phyloP scores from a whole-genome alignment of 441 rosid species.

The Gossypium davidsonii region DNA sequence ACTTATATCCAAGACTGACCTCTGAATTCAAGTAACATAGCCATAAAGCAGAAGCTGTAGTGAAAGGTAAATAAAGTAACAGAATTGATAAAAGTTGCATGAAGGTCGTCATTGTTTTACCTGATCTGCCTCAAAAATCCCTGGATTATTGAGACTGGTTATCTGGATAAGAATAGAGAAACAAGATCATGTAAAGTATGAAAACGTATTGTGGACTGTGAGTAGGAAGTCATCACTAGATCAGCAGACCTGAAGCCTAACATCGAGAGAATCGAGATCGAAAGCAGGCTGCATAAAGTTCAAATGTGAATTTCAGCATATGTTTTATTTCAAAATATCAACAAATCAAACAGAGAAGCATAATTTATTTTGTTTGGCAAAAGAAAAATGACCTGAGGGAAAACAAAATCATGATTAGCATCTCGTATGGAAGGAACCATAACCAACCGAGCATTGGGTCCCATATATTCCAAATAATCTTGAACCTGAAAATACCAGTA shows the following conservation, averaged over 20 bases:
- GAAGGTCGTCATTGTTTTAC: slow-evolving; percentile 24
- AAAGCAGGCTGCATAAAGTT: slow-evolving; percentile 67
- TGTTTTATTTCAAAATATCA: not conserved
- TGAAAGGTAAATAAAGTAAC: slow-evolving; percentile 5
- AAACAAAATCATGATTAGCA: slow-evolving; percentile 88
- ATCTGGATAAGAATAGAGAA: slow-evolving; percentile 40
- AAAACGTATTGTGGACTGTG: not conserved
- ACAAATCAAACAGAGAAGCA: slow-evolving; percentile 3
- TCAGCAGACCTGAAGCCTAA: slow-evolving; percentile 47
- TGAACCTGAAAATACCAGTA: slow-evolving; percentile 53
- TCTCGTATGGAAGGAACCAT: slow-evolving; percentile 84
- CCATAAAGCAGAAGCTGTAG: not conserved
- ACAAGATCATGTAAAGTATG: not conserved
- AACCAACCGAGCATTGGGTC: slow-evolving; percentile 54
- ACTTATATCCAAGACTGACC: not conserved
- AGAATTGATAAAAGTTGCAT: not conserved
- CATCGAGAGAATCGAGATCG: slow-evolving; percentile 41
- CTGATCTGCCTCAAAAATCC: slow-evolving; percentile 74
- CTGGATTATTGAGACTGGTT: slow-evolving; percentile 71
- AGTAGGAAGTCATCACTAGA: not conserved
- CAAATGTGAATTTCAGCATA: slow-evolving; percentile 8
- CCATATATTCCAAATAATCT: slow-evolving; percentile 74
- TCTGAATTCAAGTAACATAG: not conserved
- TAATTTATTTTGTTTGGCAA: not conserved
- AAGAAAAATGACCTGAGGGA: slow-evolving; percentile 73